Evolutionary conservation across 2,329 filamentous ascomycete species (phyloP).

Genomic region (Mariannaea sp.): DNA sequence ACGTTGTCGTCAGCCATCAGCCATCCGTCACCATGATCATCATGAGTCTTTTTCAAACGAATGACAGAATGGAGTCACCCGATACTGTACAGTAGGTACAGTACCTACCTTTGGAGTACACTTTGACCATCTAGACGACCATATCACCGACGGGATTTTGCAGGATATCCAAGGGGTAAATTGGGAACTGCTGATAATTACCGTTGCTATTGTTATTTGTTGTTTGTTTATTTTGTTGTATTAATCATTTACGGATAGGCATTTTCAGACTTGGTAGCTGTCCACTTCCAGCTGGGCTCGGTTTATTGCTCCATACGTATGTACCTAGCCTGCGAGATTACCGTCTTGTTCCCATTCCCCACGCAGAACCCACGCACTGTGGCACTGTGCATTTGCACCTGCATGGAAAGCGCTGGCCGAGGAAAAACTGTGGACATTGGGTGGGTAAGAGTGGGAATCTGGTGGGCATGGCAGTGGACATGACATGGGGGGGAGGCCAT

Average conservation of each 20-base stretch:
- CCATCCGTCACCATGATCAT: conserved; percentile 18
- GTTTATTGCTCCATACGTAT: too few species aligned
- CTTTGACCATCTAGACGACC: too few species aligned
- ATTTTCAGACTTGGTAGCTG: neutral
- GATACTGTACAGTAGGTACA: neutral
- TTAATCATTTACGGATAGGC: conserved; percentile 3
- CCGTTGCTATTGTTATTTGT: conserved; percentile 4
- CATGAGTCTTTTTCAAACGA: too few species aligned
- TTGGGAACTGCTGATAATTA: neutral
- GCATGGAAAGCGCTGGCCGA: conserved; percentile 33
- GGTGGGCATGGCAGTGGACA: conserved; percentile 20
- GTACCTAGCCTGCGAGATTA: conserved; percentile 30
- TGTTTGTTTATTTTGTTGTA: too few species aligned
- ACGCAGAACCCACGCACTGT: conserved; percentile 35
- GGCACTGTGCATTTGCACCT: conserved; percentile 30
- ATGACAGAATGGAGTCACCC: too few species aligned
- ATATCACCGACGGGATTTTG: too few species aligned
- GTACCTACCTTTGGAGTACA: too few species aligned
- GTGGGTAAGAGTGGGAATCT: conserved; percentile 6
- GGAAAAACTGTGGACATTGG: conserved; percentile 24
- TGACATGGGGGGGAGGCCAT: conserved; percentile 18
- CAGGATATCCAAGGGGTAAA: conserved; percentile 6
- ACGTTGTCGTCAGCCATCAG: conserved; percentile 27
- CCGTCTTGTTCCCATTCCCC: conserved; percentile 41
- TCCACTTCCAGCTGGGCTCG: conserved; percentile 4